phyloP scores from a whole-genome alignment of 768 basidiomycete species.

The Suillus lakei region DNA sequence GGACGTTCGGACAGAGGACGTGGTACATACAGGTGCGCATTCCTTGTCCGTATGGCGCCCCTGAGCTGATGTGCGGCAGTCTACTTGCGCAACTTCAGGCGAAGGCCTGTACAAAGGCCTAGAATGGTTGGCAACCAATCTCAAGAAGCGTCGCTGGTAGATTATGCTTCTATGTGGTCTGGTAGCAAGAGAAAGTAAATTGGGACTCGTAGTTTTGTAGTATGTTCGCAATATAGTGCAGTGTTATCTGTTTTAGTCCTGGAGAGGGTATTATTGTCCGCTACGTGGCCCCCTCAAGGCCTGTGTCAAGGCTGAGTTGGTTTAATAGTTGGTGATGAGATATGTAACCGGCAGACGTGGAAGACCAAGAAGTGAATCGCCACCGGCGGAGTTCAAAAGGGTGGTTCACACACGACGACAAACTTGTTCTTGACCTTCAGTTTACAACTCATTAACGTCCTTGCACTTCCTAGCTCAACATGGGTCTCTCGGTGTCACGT shows the following conservation, averaged over 20 bases:
- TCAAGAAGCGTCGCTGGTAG: constrained; percentile 73
- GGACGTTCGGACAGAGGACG: constrained; percentile 93
- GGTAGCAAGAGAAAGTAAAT: not conserved
- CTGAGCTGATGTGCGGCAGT: constrained; percentile 8
- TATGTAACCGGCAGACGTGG: not conserved
- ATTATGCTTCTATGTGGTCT: not conserved
- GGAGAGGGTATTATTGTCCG: not conserved
- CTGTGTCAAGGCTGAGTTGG: not conserved
- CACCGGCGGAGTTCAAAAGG: constrained; percentile 41
- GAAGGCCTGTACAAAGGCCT: constrained; percentile 97
- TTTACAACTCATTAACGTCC: constrained; percentile 34
- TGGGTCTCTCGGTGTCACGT: constrained; percentile 81
- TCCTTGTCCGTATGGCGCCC: not conserved
- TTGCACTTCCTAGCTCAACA: constrained; percentile 46
- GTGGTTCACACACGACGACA: constrained; percentile 36
- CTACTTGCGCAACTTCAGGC: constrained; percentile 92
- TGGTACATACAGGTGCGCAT: constrained; percentile 96
- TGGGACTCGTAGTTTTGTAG: not conserved
- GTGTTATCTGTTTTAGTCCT: not conserved
- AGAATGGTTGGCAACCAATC: constrained; percentile 96
- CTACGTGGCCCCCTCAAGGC: not conserved
- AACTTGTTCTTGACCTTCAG: constrained; percentile 38
- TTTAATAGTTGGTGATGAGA: not conserved
- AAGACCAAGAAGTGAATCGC: constrained; percentile 13
- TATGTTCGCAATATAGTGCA: not conserved